Evolutionary conservation across 257 asterid genomes (phyloP), one percentile per base, ranked within the genome.

Genomic region (Plectranthus barbatus): DNA sequence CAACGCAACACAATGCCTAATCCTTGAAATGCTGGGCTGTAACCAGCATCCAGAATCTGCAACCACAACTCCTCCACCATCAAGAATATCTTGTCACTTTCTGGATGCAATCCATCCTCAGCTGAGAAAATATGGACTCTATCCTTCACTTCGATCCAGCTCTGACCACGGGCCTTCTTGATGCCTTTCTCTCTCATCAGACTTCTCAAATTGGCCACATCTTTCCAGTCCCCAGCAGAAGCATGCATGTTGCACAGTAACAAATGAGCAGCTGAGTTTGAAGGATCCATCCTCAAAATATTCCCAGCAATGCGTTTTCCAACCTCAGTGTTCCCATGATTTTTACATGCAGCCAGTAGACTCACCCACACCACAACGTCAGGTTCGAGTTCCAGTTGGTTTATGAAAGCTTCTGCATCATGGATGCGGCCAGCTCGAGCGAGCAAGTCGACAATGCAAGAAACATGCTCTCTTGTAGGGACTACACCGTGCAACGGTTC

Each of bases 311-410:
- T 82, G 45, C 89, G 69, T 63, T 77, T 75, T 19, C 94, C 94
- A 23, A 78, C 89, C n/a, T 85, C 86, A 21, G 79, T 14, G 40
- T 80, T 75, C 20, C 81, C 80, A 24, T 29, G 80, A 14, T 66
- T 85, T 66, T 48, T 83, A 58, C 94, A 85, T 1, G 94, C 94
- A 21, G 96, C 79, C 34, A 88, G 56, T 47, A 85, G 78, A 29
- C 87, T 68, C 71, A 81, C 85, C 94, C 94, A 88, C 73, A 77
- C 70, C 69, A 87, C 88, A 51, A 80, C 47, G 72, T 87, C 93
- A 1, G 90, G 81, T 51, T 79, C 80, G 12, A 76, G 5, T 14
- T 9, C 73, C 71, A 79, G 73, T 33, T 68, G 64, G 24, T 77
- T 62, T 8, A 87, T 72, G 26, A 87, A 77, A 55, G 67, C 79